Evolutionary conservation across 1,284 basidiomycete species (phyloP), one percentile per base, ranked within the genome.

Genomic region (Pterulicium gracile): DNA sequence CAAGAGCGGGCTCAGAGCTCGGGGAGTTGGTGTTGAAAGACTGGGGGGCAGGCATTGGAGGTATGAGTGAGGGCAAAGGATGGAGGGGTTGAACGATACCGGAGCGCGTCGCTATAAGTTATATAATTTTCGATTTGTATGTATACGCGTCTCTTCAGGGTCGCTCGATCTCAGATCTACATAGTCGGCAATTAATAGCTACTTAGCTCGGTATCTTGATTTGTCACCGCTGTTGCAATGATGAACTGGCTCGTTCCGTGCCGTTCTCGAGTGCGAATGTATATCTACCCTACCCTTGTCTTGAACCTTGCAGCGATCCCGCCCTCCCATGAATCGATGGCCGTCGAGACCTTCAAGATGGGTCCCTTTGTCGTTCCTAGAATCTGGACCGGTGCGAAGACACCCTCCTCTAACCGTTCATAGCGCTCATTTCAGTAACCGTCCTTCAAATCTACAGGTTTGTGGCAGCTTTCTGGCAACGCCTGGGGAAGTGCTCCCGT

Each of bases 391-490:
- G n/a, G n/a, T n/a, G n/a, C n/a, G n/a, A n/a, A n/a, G n/a, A n/a
- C n/a, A n/a, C n/a, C n/a, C n/a, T n/a, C n/a, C n/a, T n/a, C n/a
- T n/a, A n/a, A n/a, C n/a, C n/a, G n/a, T n/a, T n/a, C n/a, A n/a
- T n/a, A n/a, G n/a, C n/a, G n/a, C n/a, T n/a, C n/a, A n/a, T n/a
- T n/a, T n/a, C n/a, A n/a, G n/a, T n/a, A n/a, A n/a, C n/a, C n/a
- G n/a, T n/a, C n/a, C n/a, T n/a, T n/a, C n/a, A n/a, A n/a, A n/a
- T n/a, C n/a, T n/a, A n/a, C n/a, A n/a, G 86, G 86, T 4, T 71
- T 89, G 4, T 89, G 86, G 86, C 87, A 89, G 54, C 73, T 89
- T 27, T 88, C 86, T 13, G 81, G 79, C 58, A 83, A 81, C 46
- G 83, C 85, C 1, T 89, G 86, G 86, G 86, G 87, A n/a, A 81